Conservation (phyloP, 2,329 filamentous ascomycete genomes). For the Fusarium incarnatum region DNA sequence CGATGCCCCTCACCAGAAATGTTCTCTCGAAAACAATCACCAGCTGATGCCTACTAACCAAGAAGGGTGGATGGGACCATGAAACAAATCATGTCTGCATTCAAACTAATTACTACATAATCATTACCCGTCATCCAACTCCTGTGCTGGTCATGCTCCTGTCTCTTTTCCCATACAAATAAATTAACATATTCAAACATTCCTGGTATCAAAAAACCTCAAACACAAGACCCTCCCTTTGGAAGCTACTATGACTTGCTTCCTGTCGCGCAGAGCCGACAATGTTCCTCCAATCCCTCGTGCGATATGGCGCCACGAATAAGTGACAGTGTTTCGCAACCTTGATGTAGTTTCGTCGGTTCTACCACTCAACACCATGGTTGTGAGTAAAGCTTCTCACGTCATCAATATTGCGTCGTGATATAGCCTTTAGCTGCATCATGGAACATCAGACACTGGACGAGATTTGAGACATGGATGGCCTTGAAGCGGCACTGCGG, state of each 20-base stretch:
- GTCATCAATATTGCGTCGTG: neutral
- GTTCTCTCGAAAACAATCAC: neutral
- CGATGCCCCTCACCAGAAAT: neutral
- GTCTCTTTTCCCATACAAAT: constrained; percentile 17
- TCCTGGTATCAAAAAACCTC: constrained; percentile 10
- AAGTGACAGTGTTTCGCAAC: neutral
- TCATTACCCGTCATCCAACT: constrained; percentile 27
- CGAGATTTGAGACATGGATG: constrained; percentile 67
- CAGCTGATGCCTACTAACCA: neutral
- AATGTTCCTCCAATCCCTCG: constrained; percentile 2
- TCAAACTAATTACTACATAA: constrained; percentile 36
- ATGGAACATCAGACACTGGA: constrained; percentile 55
- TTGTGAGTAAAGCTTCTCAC: neutral
- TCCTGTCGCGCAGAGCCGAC: constrained; percentile 14
- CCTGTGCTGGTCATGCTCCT: constrained; percentile 16
- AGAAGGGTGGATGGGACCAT: neutral
- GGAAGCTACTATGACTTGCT: constrained; percentile 14
- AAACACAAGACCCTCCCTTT: constrained; percentile 9
- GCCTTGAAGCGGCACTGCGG: constrained; percentile 54
- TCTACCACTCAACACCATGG: neutral
- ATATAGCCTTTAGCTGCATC: neutral
- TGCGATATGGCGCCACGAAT: neutral
- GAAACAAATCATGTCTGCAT: neutral
- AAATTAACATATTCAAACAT: constrained; percentile 15
- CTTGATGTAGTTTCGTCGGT: neutral